Evolutionary conservation across 1,284 basidiomycete genomes (phyloP), one percentile per base, ranked within the genome.

Genomic region (Naganishia cerealis): DNA sequence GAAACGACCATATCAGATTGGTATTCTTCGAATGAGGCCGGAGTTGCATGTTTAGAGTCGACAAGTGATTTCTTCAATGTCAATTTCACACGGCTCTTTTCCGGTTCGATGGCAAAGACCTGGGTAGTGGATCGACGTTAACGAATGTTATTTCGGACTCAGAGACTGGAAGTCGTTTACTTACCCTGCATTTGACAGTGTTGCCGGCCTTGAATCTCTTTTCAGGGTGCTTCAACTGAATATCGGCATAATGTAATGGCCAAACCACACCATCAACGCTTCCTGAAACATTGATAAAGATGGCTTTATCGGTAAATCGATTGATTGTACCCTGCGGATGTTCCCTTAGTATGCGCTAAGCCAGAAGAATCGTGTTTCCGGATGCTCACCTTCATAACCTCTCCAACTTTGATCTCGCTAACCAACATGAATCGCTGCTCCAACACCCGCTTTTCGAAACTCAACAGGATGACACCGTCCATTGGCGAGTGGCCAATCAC

Each of bases 161-260:
- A 21, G 50, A 16, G 3, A 29, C 13, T 18, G 4, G 7, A 2
- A 39, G 13, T 33, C 1, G 43, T 50, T 24, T 38, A 82, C 87
- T 33, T 80, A 92, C 91, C 66, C 90, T 83, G 72, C 92, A 94
- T 81, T 92, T 97, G 80, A 99, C 89, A 57, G 79, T 86, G 4
- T 86, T 84, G 38, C 93, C 94, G 16, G 86, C 83, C 78, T 92
- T 95, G 84, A 96, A 99, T 72, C 90, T 87, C 81, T 90, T 93
- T 72, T 92, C 87, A 29, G 94, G 94, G 75, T 96, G 90, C 76
- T 94, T 96, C 72, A 99, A 85, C 42, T 83, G 81, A 75, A 99
- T 94, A 77, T 98, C 94, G 39, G 96, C 92, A 79, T 92, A 99
- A 80, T 99, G 96, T 72, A 88, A 85, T 0, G 95, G 94, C 88